Conservation (phyloP, 176 grass and related monocot species). For the Oryza coarctata region DNA sequence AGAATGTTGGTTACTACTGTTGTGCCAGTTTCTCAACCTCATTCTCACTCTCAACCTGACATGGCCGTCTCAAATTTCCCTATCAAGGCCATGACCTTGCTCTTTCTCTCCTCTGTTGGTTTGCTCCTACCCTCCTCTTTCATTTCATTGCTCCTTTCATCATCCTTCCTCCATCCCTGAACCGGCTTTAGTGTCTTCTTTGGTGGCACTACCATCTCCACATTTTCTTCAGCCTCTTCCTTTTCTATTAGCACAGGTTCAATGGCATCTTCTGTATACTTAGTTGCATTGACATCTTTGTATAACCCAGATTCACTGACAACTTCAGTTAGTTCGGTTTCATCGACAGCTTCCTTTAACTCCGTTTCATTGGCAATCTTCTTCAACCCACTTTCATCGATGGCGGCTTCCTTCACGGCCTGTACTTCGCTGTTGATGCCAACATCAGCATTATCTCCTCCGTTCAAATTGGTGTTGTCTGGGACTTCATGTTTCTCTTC, state of each 20-base stretch:
- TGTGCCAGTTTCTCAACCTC: neutral
- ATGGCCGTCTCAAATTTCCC: conserved; percentile 71
- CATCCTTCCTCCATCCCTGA: conserved; percentile 34
- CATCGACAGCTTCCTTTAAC: neutral
- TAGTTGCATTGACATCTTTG: neutral
- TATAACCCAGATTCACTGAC: neutral
- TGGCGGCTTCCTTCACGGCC: neutral
- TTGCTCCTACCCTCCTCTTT: conserved; percentile 50
- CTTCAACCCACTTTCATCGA: neutral
- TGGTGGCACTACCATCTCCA: conserved; percentile 16
- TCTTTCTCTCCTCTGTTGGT: conserved; percentile 42
- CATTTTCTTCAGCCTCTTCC: conserved; percentile 23
- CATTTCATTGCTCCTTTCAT: conserved; percentile 38
- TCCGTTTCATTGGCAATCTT: neutral
- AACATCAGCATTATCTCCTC: neutral
- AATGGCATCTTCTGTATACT: neutral
- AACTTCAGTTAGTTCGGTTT: conserved; percentile 1
- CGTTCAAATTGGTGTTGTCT: neutral
- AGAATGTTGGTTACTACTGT: neutral
- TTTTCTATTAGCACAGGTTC: neutral
- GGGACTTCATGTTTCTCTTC: neutral
- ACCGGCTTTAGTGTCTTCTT: neutral
- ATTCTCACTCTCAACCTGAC: conserved; percentile 23
- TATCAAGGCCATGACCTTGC: conserved; percentile 61
- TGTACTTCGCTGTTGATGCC: neutral